Evolutionary conservation across 2,329 filamentous ascomycete species (phyloP).

Genomic region (Neoarthrinium moseri): DNA sequence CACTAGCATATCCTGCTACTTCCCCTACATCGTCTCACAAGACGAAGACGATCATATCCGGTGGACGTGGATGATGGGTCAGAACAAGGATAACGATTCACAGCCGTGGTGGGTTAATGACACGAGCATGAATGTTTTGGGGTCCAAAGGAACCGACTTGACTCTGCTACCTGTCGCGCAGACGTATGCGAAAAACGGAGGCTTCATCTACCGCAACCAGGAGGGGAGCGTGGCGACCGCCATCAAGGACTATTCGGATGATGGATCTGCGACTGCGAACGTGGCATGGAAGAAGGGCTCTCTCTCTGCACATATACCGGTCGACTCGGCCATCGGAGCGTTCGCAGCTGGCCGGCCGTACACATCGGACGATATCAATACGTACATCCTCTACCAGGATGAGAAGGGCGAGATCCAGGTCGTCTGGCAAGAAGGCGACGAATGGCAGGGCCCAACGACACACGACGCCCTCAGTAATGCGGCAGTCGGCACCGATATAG

Average conservation of each 20-base stretch:
- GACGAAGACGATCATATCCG: conserved; percentile 17
- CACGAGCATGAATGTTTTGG: conserved; percentile 1
- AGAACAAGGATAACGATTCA: conserved; percentile 13
- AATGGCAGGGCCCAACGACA: conserved; percentile 20
- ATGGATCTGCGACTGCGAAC: conserved; percentile 27
- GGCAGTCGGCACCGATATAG: conserved; percentile 17
- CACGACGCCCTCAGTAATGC: conserved; percentile 16
- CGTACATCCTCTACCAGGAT: conserved; percentile 21
- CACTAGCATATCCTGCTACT: conserved; percentile 18
- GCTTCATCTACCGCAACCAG: conserved; percentile 10
- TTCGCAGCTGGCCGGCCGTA: conserved; percentile 20
- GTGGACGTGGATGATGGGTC: conserved; percentile 17
- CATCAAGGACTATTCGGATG: conserved; percentile 38
- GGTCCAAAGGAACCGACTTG: conserved; percentile 1
- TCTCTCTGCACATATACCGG: conserved; percentile 9
- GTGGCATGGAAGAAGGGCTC: background rate
- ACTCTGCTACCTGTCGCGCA: conserved; percentile 10
- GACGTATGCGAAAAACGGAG: conserved; percentile 1
- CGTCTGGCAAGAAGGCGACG: conserved; percentile 19
- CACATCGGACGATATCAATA: conserved; percentile 19
- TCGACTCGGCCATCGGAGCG: conserved; percentile 16
- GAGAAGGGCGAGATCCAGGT: conserved; percentile 16
- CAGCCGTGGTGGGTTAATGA: conserved; percentile 20
- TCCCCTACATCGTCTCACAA: conserved; percentile 20
- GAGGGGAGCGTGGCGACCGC: conserved; percentile 21